Conservation (phyloP, 2,329 filamentous ascomycete genomes). For the Ilyonectria mors-panacis region DNA sequence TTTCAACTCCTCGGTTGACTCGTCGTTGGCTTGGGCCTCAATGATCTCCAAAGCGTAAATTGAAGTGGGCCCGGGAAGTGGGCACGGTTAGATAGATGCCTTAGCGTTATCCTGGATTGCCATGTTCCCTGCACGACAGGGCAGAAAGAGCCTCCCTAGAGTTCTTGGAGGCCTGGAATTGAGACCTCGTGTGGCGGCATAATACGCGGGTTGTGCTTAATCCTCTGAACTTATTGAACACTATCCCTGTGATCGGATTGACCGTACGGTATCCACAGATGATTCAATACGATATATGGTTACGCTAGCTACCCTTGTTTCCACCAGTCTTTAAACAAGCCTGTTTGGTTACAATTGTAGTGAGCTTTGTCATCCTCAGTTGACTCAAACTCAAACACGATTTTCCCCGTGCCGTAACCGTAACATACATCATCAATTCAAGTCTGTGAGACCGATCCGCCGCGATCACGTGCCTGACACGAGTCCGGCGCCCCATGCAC, state of each 20-base stretch:
- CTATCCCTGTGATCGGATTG: background rate
- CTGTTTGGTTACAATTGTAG: background rate
- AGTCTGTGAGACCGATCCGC: background rate
- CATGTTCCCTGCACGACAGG: background rate
- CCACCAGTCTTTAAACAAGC: background rate
- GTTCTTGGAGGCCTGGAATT: slow-evolving; percentile 1
- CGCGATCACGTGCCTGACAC: background rate
- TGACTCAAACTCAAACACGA: background rate
- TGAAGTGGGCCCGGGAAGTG: background rate
- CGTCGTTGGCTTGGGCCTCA: background rate
- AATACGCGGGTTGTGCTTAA: too few relatives aligned
- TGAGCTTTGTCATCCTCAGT: background rate
- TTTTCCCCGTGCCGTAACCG: background rate
- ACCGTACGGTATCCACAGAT: too few relatives aligned
- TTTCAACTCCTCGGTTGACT: background rate
- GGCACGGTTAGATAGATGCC: slow-evolving; percentile 2
- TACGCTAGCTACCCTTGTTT: background rate
- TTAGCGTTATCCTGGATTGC: background rate
- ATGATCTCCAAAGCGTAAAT: background rate
- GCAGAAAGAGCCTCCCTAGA: background rate
- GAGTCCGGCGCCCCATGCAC: background rate
- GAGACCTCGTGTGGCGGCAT: too few relatives aligned
- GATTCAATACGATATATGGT: background rate
- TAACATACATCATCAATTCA: background rate
- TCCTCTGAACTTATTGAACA: too few relatives aligned